Evolutionary conservation across 2,329 filamentous ascomycete species (phyloP), one percentile per base, ranked within the genome.

Genomic region (Neofusicoccum kwambonambiense): DNA sequence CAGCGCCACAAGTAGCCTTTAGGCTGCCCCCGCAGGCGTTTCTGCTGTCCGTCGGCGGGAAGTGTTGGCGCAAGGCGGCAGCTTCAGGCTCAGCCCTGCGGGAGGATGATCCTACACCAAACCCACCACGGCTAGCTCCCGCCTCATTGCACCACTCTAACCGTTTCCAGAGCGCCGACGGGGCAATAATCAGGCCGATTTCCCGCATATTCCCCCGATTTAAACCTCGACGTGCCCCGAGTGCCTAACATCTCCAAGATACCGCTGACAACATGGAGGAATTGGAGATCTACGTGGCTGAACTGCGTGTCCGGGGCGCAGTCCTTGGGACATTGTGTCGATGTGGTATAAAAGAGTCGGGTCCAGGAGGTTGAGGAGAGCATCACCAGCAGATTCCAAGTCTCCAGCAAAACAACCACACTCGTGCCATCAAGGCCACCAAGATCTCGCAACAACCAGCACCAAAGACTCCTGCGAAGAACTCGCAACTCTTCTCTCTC

Each of bases 151-250:
- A 4, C 5, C 5, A 27, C 12, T 19, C 52, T 56, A 56, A 37
- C 52, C 52, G 11, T 7, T 41, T 41, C 8, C 19, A 15, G 39
- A 13, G 15, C 13, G 15, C 39, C 15, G 54, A 42, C 57, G 57
- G 57, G 19, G 45, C 31, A 61, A 61, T 39, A 35, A 61, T 61
- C 44, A 37, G 12, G 31, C 57, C 57, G 57, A 31, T 19, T 22
- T 42, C 8, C 22, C 31, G 8, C 41, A 37, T 15, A 2, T 49
- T 61, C 11, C 8, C 42, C 41, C 56, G 42, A 17, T 47, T 60
- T 47, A 45, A 60, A 17, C 41, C 11, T 22, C 27, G 11, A 17
- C 19, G 15, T 7, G 7, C 54, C 22, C 39, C 22, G 22, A 22
- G 15, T 13, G 27, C 34, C 50, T 52, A n/a, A 12, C 13, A 13